These are phyloP conservation scores for Lavandula angustifolia DNA, from an alignment of 257 asterid species.

Conservation along the genomic window DNA sequence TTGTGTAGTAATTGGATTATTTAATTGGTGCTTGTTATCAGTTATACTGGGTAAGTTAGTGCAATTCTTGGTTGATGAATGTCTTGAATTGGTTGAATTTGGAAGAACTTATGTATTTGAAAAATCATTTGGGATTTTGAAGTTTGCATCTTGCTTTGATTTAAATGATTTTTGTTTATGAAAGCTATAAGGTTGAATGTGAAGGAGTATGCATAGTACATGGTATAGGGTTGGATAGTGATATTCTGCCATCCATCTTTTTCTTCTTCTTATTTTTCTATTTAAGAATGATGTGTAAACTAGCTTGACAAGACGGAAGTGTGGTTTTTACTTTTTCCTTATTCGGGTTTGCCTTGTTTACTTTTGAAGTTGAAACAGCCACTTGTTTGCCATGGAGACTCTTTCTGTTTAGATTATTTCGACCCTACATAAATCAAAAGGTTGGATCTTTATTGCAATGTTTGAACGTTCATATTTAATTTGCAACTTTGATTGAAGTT, in stretches of 20 bases:
- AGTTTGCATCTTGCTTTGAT: conserved; percentile 3
- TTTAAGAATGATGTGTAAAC: conserved; percentile 2
- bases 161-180: conserved; percentile 1
- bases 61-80: background rate
- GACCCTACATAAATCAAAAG: no score
- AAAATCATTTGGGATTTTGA: background rate
- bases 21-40: conserved; percentile 10
- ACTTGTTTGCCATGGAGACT: background rate
- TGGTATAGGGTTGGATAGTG: background rate
- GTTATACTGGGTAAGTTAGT: background rate
- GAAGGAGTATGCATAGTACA: background rate
- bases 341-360: background rate
- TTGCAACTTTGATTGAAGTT: no score
- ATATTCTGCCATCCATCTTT: background rate
- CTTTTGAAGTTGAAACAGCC: background rate
- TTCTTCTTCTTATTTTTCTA: background rate
- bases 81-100: conserved; percentile 24
- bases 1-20: conserved; percentile 15
- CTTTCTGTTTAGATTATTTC: no score
- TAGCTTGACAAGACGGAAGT: background rate
- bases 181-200: background rate
- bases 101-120: conserved; percentile 9
- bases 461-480: no score
- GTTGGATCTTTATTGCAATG: no score
- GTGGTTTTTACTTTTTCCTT: background rate